Percentiles rank a stretch among this genome's conserved stretches.
Conservation (phyloP, 2,329 filamentous ascomycete genomes). For the Zymoseptoria brevis region DNA sequence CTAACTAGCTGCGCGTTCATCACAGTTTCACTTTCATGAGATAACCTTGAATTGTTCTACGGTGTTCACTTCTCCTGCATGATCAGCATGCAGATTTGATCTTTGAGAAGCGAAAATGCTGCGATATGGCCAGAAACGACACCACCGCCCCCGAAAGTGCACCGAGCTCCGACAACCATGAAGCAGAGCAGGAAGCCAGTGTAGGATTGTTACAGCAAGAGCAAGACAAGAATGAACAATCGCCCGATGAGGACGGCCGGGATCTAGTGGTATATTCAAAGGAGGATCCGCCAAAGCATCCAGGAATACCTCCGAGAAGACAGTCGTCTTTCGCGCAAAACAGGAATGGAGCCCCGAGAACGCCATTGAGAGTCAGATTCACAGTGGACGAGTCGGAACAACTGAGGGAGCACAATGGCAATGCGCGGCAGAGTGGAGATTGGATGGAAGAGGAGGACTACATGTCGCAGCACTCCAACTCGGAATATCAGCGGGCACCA, state of each 20-base stretch:
- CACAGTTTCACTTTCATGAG: neutral
- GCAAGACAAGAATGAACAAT: constrained; percentile 15
- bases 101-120: constrained; percentile 24
- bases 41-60: neutral
- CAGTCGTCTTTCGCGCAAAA: constrained; percentile 41
- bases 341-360: constrained; percentile 50
- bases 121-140: constrained; percentile 31
- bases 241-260: constrained; percentile 22
- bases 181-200: constrained; percentile 18
- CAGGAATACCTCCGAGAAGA: constrained; percentile 14
- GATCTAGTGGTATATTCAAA: constrained; percentile 17
- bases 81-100: neutral
- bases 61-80: neutral
- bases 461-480: constrained; percentile 35
- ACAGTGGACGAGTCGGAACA: constrained; percentile 40
- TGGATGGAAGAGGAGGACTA: constrained; percentile 57
- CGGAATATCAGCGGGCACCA: constrained; percentile 50
- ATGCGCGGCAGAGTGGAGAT: constrained; percentile 20
- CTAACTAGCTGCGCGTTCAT: neutral
- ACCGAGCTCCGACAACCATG: constrained; percentile 10
- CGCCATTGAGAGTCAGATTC: constrained; percentile 68
- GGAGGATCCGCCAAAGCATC: constrained; percentile 9
- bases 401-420: constrained; percentile 18
- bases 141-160: constrained; percentile 19
- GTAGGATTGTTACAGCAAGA: constrained; percentile 23